Base-by-base conservation (phyloP, 768 basidiomycete genomes). In the Calocera viscosa region DNA sequence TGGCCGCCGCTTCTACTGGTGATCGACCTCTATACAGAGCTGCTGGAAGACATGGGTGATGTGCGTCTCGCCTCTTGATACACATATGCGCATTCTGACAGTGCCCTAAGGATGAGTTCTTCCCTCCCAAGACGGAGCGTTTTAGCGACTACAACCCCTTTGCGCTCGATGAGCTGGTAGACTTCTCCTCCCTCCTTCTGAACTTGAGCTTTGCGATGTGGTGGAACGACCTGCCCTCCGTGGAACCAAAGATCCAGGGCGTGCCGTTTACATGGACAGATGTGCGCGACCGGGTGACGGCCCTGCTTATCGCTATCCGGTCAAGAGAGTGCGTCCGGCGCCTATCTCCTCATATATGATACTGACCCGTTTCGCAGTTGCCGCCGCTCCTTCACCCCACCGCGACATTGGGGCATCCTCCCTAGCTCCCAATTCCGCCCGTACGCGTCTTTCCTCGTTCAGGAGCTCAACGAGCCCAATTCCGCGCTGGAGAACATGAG, bases 1-100 rank as follows among this genome's bases (percentile, higher is more conserved):
- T 93, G 90, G 85, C 81, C 86, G 0, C 80, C 89, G 1, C 76
- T 98, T 0, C 77, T 97, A 8, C 82, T 96, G 65, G 82, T 94
- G 8, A 81, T 84, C 1, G 88, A 94, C 64, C 75, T 96, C 11
- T 95, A 96, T 75, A 82, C 85, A 1, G 89, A 94, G 67, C 83
- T 86, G 0, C 82, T 98, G 34, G 80, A 91, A 34, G 92, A 93
- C 0, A 90, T 98, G 82, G 91, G 91, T 0, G 96, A 99, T 71
- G 95, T 97, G 76, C 95, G 98, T 74, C 97, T 98, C 78, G 95
- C 96, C 74, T 83, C 85, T 40, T 10, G 10, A 40, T 40, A 19
- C 39, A 40, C 19, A 40, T 40, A 40, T 40, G 39, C 39, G 19
- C 19, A 40, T 40, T 10, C 39, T 40, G 11, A 40, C 10, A 10